phyloP scores from a whole-genome alignment of 768 basidiomycete genomes.

The Hortiboletus flavorubellus region DNA sequence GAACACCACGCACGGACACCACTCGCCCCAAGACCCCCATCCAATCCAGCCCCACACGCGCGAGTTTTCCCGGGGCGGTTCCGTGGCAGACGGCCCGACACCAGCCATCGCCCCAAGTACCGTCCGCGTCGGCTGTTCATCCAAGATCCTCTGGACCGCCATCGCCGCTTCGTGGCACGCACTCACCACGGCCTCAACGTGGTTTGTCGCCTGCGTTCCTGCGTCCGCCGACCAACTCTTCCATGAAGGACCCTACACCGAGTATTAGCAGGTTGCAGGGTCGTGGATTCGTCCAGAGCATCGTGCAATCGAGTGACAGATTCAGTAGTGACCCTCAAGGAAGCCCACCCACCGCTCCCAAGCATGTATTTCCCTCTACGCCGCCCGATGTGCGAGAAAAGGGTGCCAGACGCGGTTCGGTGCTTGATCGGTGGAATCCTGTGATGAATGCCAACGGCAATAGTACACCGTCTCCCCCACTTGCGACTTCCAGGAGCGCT shows the following conservation, averaged over 20 bases:
- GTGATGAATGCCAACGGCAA: conserved; percentile 26
- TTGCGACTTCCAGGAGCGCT: conserved; percentile 37
- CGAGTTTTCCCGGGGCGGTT: conserved; percentile 13
- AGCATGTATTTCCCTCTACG: conserved; percentile 25
- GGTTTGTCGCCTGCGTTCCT: conserved; percentile 58
- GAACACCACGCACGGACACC: conserved; percentile 17
- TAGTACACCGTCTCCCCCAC: conserved; percentile 37
- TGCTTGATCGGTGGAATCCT: conserved; percentile 72
- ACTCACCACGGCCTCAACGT: conserved; percentile 39
- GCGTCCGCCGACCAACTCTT: conserved; percentile 37
- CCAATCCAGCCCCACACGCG: conserved; percentile 16
- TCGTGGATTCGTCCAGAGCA: conserved; percentile 81
- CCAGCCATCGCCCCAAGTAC: conserved; percentile 32
- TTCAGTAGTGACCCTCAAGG: conserved; percentile 37
- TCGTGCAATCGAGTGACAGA: conserved; percentile 67
- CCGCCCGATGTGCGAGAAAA: conserved; percentile 39
- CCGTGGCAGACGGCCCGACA: conserved; percentile 26
- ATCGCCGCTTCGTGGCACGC: conserved; percentile 40
- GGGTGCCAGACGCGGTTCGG: conserved; percentile 39
- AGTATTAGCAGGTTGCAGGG: conserved; percentile 81
- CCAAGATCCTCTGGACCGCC: conserved; percentile 30
- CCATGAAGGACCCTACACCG: conserved; percentile 71
- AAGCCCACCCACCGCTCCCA: conserved; percentile 30
- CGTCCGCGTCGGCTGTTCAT: conserved; percentile 27
- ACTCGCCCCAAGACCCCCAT: conserved; percentile 15